A percentile compares a stretch with the other conserved stretches of the same genome.
These are phyloP conservation scores for Chaetoscypha palmicola DNA, from an alignment of 2,329 filamentous ascomycete species.

Conservation along the genomic window DNA sequence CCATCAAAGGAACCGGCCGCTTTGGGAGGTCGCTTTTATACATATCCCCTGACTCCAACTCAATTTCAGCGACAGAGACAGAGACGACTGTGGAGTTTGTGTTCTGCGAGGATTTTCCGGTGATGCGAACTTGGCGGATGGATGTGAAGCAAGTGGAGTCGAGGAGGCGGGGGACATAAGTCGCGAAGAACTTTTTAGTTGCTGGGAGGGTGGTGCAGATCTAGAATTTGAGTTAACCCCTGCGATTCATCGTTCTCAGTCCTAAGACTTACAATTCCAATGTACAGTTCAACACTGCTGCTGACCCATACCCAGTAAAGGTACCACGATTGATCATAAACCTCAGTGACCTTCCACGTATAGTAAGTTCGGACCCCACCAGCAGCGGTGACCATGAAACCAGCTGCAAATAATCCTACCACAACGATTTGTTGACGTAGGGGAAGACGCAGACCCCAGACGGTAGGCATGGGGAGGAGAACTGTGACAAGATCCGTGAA, in stretches of 20 bases:
- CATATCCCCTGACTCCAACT: not conserved
- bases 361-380: conserved; percentile 34
- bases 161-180: not conserved
- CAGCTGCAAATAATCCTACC: conserved; percentile 41
- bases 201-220: not conserved
- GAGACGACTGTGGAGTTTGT: not conserved
- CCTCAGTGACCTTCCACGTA: conserved; percentile 25
- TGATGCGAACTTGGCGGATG: not conserved
- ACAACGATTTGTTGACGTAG: conserved; percentile 40
- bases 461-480: conserved; percentile 41
- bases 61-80: not conserved
- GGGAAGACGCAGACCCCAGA: conserved; percentile 40
- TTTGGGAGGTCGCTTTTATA: too few species aligned
- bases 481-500: conserved; percentile 49
- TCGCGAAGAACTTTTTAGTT: not conserved
- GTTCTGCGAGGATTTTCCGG: not conserved
- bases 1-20: too few species aligned
- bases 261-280: conserved; percentile 29
- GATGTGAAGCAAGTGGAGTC: not conserved
- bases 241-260: not conserved
- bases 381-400: conserved; percentile 37
- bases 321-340: conserved; percentile 33
- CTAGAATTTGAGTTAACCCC: not conserved
- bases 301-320: conserved; percentile 30
- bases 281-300: conserved; percentile 35